Base-by-base conservation (phyloP, 345 rosid species). In the Carallia pectinifolia region DNA sequence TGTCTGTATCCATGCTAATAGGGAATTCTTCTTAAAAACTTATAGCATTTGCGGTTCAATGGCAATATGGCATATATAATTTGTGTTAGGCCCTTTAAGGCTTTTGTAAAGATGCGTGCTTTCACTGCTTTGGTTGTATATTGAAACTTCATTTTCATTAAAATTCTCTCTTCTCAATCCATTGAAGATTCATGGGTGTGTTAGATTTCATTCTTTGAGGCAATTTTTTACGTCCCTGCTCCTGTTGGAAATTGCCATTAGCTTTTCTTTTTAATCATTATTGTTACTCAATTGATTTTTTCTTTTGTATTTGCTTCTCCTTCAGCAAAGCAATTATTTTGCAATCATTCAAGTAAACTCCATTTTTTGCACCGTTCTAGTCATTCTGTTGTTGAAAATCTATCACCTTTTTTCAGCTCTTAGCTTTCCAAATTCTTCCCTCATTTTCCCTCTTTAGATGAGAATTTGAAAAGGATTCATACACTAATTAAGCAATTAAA, bases 141-240 rank as follows among this genome's bases (percentile, higher is more conserved):
- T 60, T 59, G 58, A 36, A 64, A 58, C 67, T 60, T 19, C 33
- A 47, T 37, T 44, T 61, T 67, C 58, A n/a, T 58, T 47, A 40
- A 53, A 50, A 66, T 68, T 63, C 66, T 61, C 52, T 58, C 27
- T 33, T 61, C 44, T 18, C 18, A 8, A 50, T 67, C 53, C 44
- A 53, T 33, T 34, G 31, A 44, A 7, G 39, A 39, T 6, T 13
- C 10, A 16, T 29, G 40, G 29, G 13, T 34, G n/a, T 33, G 23
- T 53, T 61, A 47, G 29, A 58, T 40, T n/a, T 56, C 38, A 74
- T 69, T 58, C 37, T 55, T 64, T 72, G 52, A 18, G 62, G 61
- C 61, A 44, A 44, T 13, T 70, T 23, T 38, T 40, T 31, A 44
- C 19, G 2, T 72, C 65, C 31, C n/a, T 19, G 27, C 17, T 12